Evolutionary conservation across 768 basidiomycete genomes (phyloP).

Genomic region (Mrakia frigida): DNA sequence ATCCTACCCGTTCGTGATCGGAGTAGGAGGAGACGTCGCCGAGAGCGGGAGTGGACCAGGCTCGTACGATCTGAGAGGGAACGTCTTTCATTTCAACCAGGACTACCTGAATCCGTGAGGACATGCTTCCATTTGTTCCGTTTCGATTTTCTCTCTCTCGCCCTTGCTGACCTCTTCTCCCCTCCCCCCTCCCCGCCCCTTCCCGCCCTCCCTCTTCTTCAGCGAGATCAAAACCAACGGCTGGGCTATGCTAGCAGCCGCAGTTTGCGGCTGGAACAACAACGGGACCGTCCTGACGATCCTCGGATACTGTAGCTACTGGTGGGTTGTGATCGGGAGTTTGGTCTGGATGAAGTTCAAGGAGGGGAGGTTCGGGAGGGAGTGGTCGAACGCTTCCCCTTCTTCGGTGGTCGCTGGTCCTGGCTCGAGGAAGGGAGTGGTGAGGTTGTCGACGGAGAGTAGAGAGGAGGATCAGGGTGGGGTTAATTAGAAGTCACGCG

Average conservation of each 20-base stretch:
- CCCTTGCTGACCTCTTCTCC: neutral
- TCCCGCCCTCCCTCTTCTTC: neutral
- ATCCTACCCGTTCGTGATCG: constrained; percentile 23
- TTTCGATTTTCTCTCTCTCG: neutral
- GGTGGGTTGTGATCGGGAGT: constrained; percentile 4
- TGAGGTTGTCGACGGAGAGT: neutral
- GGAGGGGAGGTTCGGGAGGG: constrained; percentile 22
- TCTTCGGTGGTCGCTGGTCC: neutral
- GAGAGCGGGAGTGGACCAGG: constrained; percentile 29
- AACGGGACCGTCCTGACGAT: constrained; percentile 18
- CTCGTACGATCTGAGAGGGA: constrained; percentile 26
- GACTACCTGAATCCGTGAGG: constrained; percentile 9
- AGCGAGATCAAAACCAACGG: constrained; percentile 32
- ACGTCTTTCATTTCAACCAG: constrained; percentile 1
- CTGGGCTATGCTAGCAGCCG: constrained; percentile 31
- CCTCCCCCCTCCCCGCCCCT: neutral
- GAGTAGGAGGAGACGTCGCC: constrained; percentile 27
- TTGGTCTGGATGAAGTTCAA: constrained; percentile 24
- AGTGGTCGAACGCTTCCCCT: constrained; percentile 5
- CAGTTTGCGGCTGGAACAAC: constrained; percentile 29
- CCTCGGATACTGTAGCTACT: constrained; percentile 20
- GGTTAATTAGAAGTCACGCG: neutral
- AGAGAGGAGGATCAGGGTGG: neutral
- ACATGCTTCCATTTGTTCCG: too few species aligned
- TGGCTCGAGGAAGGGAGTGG: neutral